phyloP scores from a whole-genome alignment of 495 filamentous ascomycete genomes.

The Platismatia glauca region DNA sequence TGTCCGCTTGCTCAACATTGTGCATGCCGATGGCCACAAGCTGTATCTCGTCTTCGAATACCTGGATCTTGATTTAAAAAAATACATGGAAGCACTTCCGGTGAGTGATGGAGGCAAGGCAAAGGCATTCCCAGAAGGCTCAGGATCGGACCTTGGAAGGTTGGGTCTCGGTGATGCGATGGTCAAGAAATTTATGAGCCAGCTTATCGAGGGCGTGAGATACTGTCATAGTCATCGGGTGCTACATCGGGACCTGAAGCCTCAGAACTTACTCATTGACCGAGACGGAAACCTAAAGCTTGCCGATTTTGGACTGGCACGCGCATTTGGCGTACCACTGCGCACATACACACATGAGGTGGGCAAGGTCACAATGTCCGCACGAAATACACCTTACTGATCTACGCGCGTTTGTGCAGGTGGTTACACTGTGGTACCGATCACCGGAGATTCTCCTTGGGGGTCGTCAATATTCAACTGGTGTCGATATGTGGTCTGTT shows the following conservation, averaged over 20 bases:
- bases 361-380: constrained; percentile 9
- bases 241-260: constrained; percentile 93
- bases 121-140: constrained; percentile 77
- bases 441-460: constrained; percentile 96
- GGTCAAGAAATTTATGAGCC: constrained; percentile 96
- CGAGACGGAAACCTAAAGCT: constrained; percentile 93
- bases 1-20: constrained; percentile 84
- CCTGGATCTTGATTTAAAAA: constrained; percentile 89
- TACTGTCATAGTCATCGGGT: constrained; percentile 96
- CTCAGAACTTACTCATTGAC: constrained; percentile 94
- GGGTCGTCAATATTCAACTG: constrained; percentile 94
- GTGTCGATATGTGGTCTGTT: constrained; percentile 98
- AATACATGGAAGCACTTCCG: constrained; percentile 97
- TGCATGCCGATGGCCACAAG: constrained; percentile 94
- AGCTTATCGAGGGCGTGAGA: constrained; percentile 80
- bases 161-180: constrained; percentile 81
- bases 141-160: constrained; percentile 51
- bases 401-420: constrained; percentile 40
- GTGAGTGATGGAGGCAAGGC: constrained; percentile 82
- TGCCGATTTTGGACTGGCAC: constrained; percentile 92
- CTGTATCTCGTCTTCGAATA: constrained; percentile 94
- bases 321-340: constrained; percentile 92
- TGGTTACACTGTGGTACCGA: constrained; percentile 97
- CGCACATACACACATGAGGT: constrained; percentile 97
- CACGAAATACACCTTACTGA: background rate